A percentile compares a stretch with the other conserved stretches of the same genome.
Evolutionary conservation across 345 rosid species (phyloP).

Genomic region (Adansonia digitata): DNA sequence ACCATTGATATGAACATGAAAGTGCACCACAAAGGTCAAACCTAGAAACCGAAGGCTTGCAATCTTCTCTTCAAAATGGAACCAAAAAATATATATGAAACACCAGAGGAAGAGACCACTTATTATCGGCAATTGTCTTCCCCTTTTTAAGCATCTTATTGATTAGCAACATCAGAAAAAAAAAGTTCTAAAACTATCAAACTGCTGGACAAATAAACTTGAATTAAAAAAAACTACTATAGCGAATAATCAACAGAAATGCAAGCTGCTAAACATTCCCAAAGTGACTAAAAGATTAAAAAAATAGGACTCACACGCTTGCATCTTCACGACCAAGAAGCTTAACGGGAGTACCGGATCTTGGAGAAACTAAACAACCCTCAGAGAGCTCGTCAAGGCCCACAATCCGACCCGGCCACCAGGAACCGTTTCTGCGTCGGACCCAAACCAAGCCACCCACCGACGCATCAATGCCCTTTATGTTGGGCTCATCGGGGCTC

Average conservation of each 20-base stretch:
- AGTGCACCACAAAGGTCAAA: background rate
- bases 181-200: background rate
- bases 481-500: conserved; percentile 54
- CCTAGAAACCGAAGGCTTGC: background rate
- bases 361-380: conserved; percentile 65
- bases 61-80: background rate
- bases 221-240: background rate
- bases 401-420: conserved; percentile 99
- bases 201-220: background rate
- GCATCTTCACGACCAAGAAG: conserved; percentile 97
- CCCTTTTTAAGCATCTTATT: background rate
- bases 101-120: background rate
- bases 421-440: conserved; percentile 91
- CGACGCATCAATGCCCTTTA: conserved; percentile 63
- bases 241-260: background rate
- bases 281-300: background rate
- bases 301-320: conserved; percentile 60
- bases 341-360: conserved; percentile 91
- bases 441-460: conserved; percentile 98
- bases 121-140: background rate
- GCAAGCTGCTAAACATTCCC: background rate
- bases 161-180: background rate
- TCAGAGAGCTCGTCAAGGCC: conserved; percentile 67
- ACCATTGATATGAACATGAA: background rate
- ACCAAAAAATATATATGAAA: background rate